phyloP scores from a whole-genome alignment of 371 early-diverging fungal genomes.

The Rhizomucor pusillus region DNA sequence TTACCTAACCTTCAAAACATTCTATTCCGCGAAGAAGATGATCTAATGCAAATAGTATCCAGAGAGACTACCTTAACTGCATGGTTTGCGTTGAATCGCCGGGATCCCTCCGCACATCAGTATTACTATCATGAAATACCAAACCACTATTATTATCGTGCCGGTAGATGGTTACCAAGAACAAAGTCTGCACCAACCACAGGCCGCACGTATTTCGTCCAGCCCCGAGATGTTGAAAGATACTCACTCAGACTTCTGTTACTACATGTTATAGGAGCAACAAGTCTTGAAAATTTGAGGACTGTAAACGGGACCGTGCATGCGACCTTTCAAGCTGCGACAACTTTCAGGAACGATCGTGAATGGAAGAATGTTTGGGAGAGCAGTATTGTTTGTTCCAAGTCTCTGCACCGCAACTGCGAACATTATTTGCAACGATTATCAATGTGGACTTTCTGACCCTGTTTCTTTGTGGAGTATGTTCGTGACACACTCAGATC shows the following conservation, averaged over 20 bases:
- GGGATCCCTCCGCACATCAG: neutral
- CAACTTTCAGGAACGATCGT: neutral
- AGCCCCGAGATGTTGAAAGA: neutral
- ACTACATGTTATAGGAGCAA: neutral
- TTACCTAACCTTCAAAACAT: neutral
- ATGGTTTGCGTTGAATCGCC: neutral
- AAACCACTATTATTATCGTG: neutral
- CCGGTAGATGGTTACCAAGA: neutral
- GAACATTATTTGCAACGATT: no score
- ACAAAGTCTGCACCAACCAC: neutral
- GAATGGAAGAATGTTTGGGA: no score
- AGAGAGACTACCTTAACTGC: neutral
- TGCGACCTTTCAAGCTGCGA: neutral
- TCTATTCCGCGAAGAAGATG: neutral
- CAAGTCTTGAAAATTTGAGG: neutral
- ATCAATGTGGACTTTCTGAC: no score
- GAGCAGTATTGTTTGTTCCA: no score
- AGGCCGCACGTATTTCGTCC: neutral
- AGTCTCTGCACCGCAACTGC: no score
- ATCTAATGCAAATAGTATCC: neutral
- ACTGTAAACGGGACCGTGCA: neutral
- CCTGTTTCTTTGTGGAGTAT: no score
- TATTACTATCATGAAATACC: neutral
- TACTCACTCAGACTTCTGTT: neutral
- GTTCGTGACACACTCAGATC: no score